These are phyloP conservation scores for Heliocybe sulcata DNA, from an alignment of 1,284 basidiomycete genomes.

Conservation along the genomic window DNA sequence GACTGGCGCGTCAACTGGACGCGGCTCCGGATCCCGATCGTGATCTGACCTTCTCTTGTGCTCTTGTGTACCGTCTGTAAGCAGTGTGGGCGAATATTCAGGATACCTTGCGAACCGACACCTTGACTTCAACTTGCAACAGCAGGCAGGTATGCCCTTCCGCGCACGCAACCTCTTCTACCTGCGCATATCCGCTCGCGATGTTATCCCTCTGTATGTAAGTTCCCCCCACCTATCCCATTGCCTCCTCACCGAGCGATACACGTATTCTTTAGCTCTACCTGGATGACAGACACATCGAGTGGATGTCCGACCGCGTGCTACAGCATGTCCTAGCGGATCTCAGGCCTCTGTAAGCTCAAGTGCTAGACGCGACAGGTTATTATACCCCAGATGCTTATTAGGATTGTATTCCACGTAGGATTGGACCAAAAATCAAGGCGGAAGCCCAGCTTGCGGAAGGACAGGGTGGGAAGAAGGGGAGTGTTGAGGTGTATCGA, in stretches of 20 bases:
- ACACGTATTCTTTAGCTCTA: conserved; percentile 43
- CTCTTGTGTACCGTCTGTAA: too few relatives aligned
- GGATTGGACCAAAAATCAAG: conserved; percentile 60
- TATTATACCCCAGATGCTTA: neutral
- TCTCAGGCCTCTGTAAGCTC: conserved; percentile 54
- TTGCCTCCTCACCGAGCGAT: too few relatives aligned
- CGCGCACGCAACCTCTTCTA: conserved; percentile 61
- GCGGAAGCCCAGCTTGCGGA: conserved; percentile 42
- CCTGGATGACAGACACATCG: conserved; percentile 68
- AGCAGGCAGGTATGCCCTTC: conserved; percentile 21
- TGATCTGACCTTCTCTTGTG: too few relatives aligned
- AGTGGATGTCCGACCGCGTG: conserved; percentile 72
- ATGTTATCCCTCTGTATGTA: conserved; percentile 67
- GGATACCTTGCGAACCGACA: too few relatives aligned
- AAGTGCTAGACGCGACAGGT: neutral
- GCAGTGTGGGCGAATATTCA: too few relatives aligned
- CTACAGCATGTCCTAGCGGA: conserved; percentile 69
- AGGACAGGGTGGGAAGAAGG: conserved; percentile 42
- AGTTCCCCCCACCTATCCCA: conserved; percentile 12
- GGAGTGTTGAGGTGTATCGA: conserved; percentile 63
- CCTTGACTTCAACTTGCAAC: too few relatives aligned
- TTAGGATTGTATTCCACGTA: conserved; percentile 18
- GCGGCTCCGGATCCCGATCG: too few relatives aligned
- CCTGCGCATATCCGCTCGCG: conserved; percentile 56
- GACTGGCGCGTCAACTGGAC: too few relatives aligned